Base-by-base conservation (phyloP, 2,329 filamentous ascomycete genomes). In the Geosmithia flava region DNA sequence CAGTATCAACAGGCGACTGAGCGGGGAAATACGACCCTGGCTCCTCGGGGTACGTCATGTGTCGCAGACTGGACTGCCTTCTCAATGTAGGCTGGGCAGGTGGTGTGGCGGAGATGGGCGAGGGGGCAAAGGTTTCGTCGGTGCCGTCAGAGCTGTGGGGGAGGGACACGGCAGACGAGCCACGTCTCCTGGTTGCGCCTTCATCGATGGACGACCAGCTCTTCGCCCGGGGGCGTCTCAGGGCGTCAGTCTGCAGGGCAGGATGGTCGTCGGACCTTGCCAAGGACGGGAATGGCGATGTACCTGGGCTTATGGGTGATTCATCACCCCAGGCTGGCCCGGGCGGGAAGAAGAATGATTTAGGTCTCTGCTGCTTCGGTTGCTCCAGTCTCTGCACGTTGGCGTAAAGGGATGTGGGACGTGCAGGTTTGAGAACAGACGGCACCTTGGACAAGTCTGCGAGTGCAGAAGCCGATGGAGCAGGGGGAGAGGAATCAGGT, bases 341-440 rank as follows among this genome's bases (percentile, higher is more conserved):
- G 23, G 23, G 23, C 8, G 23, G 8, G 23, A 27, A 8, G 8
- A 8, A 27, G 23, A 5, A 27, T 4, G 4, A 27, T 27, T 27
- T 8, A 8, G 23, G 23, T 27, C 23, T 27, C 23, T 27, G 4
- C 23, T 27, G 23, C 23, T 27, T 27, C 23, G 4, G 23, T 8
- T 27, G 23, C 8, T 27, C 62, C 1, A 59, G 61, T 1, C 58
- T 62, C 42, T 61, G 55, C 1, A 55, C 11, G 8, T 55, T 48
- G 39, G 49, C 19, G 7, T 43, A 49, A 1, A 54, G 57, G 2
- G 61, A 58, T 20, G 58, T 53, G 20, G 58, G 59, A n/a, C 52
- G 50, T 13, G 49, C 49, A 2, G 52, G 52, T 16, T 47, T 47
- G 19, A 53, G 42, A 3, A 53, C 48, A n/a, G 52, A 53, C 5